Evolutionary conservation across 2,329 filamentous ascomycete genomes (phyloP), one percentile per base, ranked within the genome.

Genomic region (Fusarium sp.): DNA sequence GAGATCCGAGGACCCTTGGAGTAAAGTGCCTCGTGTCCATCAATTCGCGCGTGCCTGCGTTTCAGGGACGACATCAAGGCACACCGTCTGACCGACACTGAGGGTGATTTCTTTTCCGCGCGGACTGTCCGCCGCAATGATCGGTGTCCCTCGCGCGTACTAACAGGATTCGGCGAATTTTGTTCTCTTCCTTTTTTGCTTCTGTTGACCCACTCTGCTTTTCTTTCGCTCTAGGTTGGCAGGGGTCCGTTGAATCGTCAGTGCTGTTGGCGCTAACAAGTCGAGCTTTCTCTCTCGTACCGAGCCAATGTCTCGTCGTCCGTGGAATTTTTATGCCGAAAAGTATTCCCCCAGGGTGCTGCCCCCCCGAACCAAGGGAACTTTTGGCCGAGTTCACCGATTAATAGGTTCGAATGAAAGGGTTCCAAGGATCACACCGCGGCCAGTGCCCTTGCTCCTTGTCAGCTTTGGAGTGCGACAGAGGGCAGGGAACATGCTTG

Each of bases 1-100:
- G 54, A 64, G 53, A 68, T 67, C 54, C 16, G 10, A 69, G 64
- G 59, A 70, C 73, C 69, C 67, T 71, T 73, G 64, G 50, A 64
- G 57, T 38, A 56, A 62, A 40, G 31, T 53, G 50, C 55, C 33
- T 64, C 36, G 18, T 61, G 57, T 58, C 25, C 55, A 58, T 60
- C 54, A 53, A 65, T 65, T 58, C 58, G 62, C 55, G 50, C 54
- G 54, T 61, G 70, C 63, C 54, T 59, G 68, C 62, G 65, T 69
- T 64, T 65, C 67, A 67, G 63, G 27, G 34, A 44, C 59, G 50
- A 44, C 50, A 46, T 46, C 44, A 49, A 50, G 59, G 60, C 40
- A 38, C 57, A 62, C 33, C 31, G 62, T 62, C 44, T 54, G 38
- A 61, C 62, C 58, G 42, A 49, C n/a, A 58, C 59, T 50, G 64